These are phyloP conservation scores for Fraxinus cuspidata DNA, from an alignment of 257 asterid genomes.

Conservation along the genomic window DNA sequence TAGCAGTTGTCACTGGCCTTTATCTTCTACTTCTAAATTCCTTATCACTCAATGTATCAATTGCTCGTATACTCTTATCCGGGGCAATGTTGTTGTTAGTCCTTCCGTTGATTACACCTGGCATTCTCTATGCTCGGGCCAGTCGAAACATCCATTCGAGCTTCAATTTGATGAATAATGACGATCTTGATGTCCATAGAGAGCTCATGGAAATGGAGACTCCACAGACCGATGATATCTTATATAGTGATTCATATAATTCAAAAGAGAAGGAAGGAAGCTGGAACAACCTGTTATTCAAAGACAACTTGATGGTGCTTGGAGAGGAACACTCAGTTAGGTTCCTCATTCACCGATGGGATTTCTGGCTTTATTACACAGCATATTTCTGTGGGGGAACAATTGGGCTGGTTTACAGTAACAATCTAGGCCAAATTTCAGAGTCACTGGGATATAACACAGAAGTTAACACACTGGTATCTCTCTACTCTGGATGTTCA, in stretches of 20 bases:
- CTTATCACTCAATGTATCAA: slow-evolving; percentile 26
- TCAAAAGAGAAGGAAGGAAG: slow-evolving; percentile 30
- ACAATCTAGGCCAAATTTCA: slow-evolving; percentile 71
- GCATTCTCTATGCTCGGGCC: slow-evolving; percentile 25
- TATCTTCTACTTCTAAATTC: slow-evolving; percentile 51
- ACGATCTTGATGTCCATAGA: slow-evolving; percentile 34
- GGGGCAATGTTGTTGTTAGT: slow-evolving; percentile 52
- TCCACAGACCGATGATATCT: slow-evolving; percentile 12
- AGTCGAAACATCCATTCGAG: slow-evolving; percentile 3
- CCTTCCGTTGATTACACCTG: slow-evolving; percentile 38
- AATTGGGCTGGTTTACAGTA: slow-evolving; percentile 59
- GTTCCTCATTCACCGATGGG: slow-evolving; percentile 41
- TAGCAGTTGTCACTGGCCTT: slow-evolving; percentile 51
- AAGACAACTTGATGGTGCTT: slow-evolving; percentile 34
- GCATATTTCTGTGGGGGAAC: slow-evolving; percentile 71
- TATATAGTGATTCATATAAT: slow-evolving; percentile 8
- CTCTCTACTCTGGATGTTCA: slow-evolving; percentile 66
- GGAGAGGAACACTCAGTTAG: slow-evolving; percentile 63
- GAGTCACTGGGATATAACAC: slow-evolving; percentile 56
- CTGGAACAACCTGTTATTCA: slow-evolving; percentile 14
- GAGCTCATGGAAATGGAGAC: slow-evolving; percentile 25
- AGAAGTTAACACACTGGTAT: slow-evolving; percentile 45
- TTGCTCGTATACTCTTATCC: slow-evolving; percentile 35
- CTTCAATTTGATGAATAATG: slow-evolving; percentile 20
- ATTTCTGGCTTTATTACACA: slow-evolving; percentile 67